phyloP scores from a whole-genome alignment of 805 yeast genomes.

The Lipomyces orientalis region DNA sequence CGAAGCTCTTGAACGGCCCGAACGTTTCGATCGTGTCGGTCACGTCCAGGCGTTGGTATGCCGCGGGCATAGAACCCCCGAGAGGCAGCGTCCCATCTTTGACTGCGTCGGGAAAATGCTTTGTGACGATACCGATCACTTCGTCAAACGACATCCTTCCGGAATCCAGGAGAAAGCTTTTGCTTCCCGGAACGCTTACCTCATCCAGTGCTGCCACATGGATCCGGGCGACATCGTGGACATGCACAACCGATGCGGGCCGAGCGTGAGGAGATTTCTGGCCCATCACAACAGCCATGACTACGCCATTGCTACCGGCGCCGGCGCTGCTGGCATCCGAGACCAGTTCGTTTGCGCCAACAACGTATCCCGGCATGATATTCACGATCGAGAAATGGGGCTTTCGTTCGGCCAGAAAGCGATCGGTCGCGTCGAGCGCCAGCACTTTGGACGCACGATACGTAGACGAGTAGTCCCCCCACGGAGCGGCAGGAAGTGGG shows the following conservation, averaged over 20 bases:
- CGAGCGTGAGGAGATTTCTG: too few relatives aligned
- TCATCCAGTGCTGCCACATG: too few relatives aligned
- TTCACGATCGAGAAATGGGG: not conserved
- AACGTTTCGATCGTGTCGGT: not conserved
- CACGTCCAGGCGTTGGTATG: not conserved
- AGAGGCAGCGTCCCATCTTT: too few relatives aligned
- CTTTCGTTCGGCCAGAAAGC: not conserved
- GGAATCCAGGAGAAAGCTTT: too few relatives aligned
- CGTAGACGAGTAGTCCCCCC: not conserved
- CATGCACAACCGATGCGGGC: too few relatives aligned
- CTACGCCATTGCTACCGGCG: not conserved
- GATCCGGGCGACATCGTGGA: too few relatives aligned
- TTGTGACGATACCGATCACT: too few relatives aligned
- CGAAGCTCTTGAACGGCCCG: too few relatives aligned
- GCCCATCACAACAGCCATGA: not conserved
- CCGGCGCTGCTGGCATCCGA: not conserved
- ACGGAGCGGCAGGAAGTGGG: not conserved
- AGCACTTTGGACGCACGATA: slow-evolving; percentile 2
- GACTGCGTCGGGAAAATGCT: too few relatives aligned
- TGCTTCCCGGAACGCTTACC: too few relatives aligned
- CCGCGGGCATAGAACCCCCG: not conserved
- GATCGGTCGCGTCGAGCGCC: not conserved
- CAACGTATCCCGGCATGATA: not conserved
- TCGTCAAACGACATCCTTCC: too few relatives aligned
- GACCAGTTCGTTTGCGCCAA: slow-evolving; percentile 1